phyloP scores from a whole-genome alignment of 2,329 filamentous ascomycete species.

The Colletotrichum echinochloae region DNA sequence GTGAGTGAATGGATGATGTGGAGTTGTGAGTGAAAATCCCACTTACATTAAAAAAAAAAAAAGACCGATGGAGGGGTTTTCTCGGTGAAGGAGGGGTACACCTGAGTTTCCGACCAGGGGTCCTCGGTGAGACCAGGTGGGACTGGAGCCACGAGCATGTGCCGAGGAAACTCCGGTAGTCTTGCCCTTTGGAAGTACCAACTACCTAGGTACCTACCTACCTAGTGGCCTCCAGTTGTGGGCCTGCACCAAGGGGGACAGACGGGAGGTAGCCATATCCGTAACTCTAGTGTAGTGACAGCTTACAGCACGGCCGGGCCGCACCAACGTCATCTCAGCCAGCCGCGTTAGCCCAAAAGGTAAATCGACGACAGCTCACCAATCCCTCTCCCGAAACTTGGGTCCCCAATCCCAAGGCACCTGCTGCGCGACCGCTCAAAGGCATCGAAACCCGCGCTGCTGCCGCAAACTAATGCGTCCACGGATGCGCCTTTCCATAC shows the following conservation, averaged over 20 bases:
- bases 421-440: conserved; percentile 3
- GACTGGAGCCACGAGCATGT: not conserved
- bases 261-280: conserved; percentile 12
- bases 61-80: conserved; percentile 34
- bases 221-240: conserved; percentile 18
- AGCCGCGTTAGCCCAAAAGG: conserved; percentile 26
- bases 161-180: conserved; percentile 29
- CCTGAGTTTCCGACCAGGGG: not conserved
- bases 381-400: not conserved
- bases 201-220: too few relatives aligned
- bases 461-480: conserved; percentile 35
- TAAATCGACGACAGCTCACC: conserved; percentile 25
- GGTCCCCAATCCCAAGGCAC: not conserved
- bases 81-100: conserved; percentile 40
- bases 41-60: conserved; percentile 36
- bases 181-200: conserved; percentile 4
- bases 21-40: conserved; percentile 23
- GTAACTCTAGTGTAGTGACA: conserved; percentile 1
- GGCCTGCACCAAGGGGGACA: conserved; percentile 23
- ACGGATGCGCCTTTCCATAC: conserved; percentile 28
- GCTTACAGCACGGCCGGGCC: conserved; percentile 25
- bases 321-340: conserved; percentile 41
- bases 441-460: not conserved
- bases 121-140: conserved; percentile 9
- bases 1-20: conserved; percentile 3